A percentile compares a stretch with the other conserved stretches of the same genome.
These are phyloP conservation scores for Zea luxurians DNA, from an alignment of 176 grass and related monocot genomes.

Conservation along the genomic window DNA sequence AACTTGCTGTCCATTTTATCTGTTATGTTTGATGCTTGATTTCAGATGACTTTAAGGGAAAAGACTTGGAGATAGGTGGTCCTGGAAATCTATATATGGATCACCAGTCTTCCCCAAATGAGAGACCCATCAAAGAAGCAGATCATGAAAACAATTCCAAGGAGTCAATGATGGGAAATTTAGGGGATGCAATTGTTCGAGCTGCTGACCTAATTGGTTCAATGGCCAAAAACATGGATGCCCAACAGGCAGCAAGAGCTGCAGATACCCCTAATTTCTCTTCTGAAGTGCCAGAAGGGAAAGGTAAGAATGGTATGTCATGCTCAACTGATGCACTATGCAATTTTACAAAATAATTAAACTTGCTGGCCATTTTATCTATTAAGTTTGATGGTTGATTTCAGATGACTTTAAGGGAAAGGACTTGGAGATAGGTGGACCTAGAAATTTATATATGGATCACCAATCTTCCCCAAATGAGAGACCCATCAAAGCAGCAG, in stretches of 20 bases:
- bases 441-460: constrained; percentile 41
- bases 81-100: constrained; percentile 44
- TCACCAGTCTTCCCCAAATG: constrained; percentile 31
- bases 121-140: constrained; percentile 38
- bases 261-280: constrained; percentile 46
- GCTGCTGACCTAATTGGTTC: constrained; percentile 71
- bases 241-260: constrained; percentile 36
- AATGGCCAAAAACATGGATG: constrained; percentile 54
- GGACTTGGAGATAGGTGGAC: constrained; percentile 67
- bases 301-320: constrained; percentile 51
- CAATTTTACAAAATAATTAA: neutral
- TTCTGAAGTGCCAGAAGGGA: constrained; percentile 41
- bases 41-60: constrained; percentile 66
- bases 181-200: constrained; percentile 39
- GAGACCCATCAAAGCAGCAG: constrained; percentile 37
- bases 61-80: constrained; percentile 71
- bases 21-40: constrained; percentile 12
- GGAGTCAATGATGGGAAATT: constrained; percentile 34
- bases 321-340: constrained; percentile 8
- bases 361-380: neutral
- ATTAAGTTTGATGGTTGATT: constrained; percentile 27
- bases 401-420: constrained; percentile 68
- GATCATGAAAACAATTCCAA: constrained; percentile 43
- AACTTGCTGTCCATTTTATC: neutral
- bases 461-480: constrained; percentile 38